Conservation (phyloP, 1,284 basidiomycete genomes). For the Puccinia hordei region DNA sequence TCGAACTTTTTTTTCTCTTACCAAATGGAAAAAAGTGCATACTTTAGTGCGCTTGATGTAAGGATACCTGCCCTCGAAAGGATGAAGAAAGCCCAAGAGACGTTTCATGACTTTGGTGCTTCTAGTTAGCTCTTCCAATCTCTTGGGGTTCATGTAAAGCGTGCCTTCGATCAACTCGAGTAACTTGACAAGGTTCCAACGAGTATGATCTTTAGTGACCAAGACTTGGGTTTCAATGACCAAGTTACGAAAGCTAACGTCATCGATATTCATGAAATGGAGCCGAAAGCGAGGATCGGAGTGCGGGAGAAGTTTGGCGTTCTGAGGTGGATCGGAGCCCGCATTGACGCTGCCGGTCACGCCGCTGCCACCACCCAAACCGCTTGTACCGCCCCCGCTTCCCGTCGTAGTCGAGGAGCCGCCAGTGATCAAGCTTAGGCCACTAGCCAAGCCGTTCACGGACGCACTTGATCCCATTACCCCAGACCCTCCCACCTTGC, state of each 20-base stretch:
- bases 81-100: slow-evolving; percentile 89
- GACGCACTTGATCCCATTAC: slow-evolving; percentile 45
- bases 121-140: slow-evolving; percentile 94
- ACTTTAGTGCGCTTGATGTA: slow-evolving; percentile 75
- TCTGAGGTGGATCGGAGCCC: slow-evolving; percentile 29
- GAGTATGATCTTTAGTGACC: slow-evolving; percentile 81
- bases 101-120: slow-evolving; percentile 83
- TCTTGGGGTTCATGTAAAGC: slow-evolving; percentile 75
- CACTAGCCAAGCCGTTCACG: slow-evolving; percentile 31
- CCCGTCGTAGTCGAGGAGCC: slow-evolving; percentile 22
- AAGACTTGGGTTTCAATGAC: slow-evolving; percentile 67
- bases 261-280: slow-evolving; percentile 55
- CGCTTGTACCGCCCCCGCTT: slow-evolving; percentile 8
- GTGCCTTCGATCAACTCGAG: slow-evolving; percentile 90
- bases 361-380: not conserved
- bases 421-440: slow-evolving; percentile 44
- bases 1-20: not conserved
- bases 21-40: slow-evolving; percentile 52
- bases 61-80: slow-evolving; percentile 81
- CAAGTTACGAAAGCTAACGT: slow-evolving; percentile 57
- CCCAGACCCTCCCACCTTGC: slow-evolving; percentile 14
- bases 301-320: slow-evolving; percentile 66
- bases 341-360: not conserved
- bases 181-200: slow-evolving; percentile 88
- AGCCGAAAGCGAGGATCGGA: slow-evolving; percentile 80